These are phyloP conservation scores for Pouteria campechiana DNA, from an alignment of 179 eudicot species.

Conservation along the genomic window DNA sequence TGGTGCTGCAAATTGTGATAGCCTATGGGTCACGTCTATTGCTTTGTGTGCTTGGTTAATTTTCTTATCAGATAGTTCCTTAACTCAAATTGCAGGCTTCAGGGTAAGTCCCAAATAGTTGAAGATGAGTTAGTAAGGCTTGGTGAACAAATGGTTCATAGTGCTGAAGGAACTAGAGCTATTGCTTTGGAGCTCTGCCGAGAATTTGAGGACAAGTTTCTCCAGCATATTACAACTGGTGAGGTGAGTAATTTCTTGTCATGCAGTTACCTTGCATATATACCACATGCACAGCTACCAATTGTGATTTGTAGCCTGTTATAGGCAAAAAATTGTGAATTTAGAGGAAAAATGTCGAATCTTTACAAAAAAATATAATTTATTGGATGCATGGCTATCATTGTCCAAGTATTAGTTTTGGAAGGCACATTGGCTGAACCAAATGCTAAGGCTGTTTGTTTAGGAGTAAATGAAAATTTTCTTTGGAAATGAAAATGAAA, in stretches of 20 bases:
- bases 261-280: not conserved
- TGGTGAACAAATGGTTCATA: conserved; percentile 85
- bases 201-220: conserved; percentile 97
- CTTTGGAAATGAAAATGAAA: too few relatives aligned
- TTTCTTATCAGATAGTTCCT: conserved; percentile 1
- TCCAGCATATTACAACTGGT: conserved; percentile 83
- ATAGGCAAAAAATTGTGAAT: too few relatives aligned
- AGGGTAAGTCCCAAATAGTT: conserved; percentile 89
- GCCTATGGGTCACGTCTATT: too few relatives aligned
- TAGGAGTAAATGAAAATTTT: too few relatives aligned
- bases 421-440: too few relatives aligned
- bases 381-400: too few relatives aligned
- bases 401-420: too few relatives aligned
- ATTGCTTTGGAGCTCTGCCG: conserved; percentile 98
- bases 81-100: conserved; percentile 52
- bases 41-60: not conserved
- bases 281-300: not conserved
- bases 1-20: too few relatives aligned
- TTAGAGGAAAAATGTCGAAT: too few relatives aligned
- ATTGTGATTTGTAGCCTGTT: too few relatives aligned
- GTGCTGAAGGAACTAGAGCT: conserved; percentile 88
- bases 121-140: conserved; percentile 94
- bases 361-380: too few relatives aligned
- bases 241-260: conserved; percentile 47
- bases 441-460: too few relatives aligned